These are phyloP conservation scores for Hypoxylon sp. DNA, from an alignment of 2,329 filamentous ascomycete species.

Conservation along the genomic window DNA sequence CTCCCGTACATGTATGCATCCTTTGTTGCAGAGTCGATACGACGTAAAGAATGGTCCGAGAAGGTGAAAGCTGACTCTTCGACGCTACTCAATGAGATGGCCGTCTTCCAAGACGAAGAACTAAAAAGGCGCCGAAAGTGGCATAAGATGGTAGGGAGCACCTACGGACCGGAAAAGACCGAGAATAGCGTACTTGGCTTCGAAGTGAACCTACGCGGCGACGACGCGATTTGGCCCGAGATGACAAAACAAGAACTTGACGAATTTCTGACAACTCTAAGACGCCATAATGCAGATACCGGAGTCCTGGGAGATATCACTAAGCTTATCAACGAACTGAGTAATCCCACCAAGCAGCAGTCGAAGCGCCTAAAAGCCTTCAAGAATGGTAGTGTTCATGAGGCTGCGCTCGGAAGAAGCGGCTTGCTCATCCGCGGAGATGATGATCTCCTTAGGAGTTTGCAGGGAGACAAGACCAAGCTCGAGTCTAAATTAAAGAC, in stretches of 20 bases:
- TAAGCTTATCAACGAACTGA: slow-evolving; percentile 82
- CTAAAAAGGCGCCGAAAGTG: slow-evolving; percentile 88
- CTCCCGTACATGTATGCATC: slow-evolving; percentile 92
- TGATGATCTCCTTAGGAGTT: slow-evolving; percentile 78
- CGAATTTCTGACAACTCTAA: slow-evolving; percentile 75
- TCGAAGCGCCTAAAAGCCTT: slow-evolving; percentile 90
- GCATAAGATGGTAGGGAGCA: slow-evolving; percentile 85
- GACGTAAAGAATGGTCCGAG: slow-evolving; percentile 89
- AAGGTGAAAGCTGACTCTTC: slow-evolving; percentile 90
- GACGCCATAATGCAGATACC: slow-evolving; percentile 72
- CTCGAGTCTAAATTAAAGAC: slow-evolving; percentile 80
- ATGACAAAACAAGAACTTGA: slow-evolving; percentile 81
- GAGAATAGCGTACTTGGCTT: slow-evolving; percentile 80
- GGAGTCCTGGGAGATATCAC: slow-evolving; percentile 76
- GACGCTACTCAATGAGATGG: slow-evolving; percentile 91
- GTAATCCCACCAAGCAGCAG: slow-evolving; percentile 86
- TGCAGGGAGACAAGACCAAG: slow-evolving; percentile 86
- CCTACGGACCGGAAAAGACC: slow-evolving; percentile 72
- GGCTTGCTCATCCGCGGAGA: slow-evolving; percentile 88
- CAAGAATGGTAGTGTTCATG: slow-evolving; percentile 95
- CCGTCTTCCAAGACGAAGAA: slow-evolving; percentile 91
- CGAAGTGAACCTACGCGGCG: slow-evolving; percentile 85
- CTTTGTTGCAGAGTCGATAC: slow-evolving; percentile 85
- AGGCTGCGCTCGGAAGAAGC: slow-evolving; percentile 86
- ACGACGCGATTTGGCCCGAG: slow-evolving; percentile 83